These are phyloP conservation scores for Suhomyces canberraensis DNA, from an alignment of 805 yeast species.

Conservation along the genomic window DNA sequence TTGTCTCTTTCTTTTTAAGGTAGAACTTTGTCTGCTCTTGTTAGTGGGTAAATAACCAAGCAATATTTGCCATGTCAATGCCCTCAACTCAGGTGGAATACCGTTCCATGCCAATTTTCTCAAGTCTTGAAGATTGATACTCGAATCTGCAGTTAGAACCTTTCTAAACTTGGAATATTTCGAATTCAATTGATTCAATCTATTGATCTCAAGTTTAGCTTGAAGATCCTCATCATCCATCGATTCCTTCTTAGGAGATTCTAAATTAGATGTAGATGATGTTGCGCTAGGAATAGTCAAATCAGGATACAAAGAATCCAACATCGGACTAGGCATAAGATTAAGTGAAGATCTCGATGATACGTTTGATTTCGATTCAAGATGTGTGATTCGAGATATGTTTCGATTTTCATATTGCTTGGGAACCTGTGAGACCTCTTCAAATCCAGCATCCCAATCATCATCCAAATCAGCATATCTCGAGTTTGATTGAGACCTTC, in stretches of 20 bases:
- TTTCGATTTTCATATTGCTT: conserved; percentile 2
- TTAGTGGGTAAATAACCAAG: conserved; percentile 90
- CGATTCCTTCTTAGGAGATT: conserved; percentile 25
- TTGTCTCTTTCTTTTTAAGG: conserved; percentile 74
- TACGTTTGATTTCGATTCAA: not conserved
- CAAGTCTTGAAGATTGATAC: conserved; percentile 64
- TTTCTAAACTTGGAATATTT: conserved; percentile 66
- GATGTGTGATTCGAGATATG: conserved; percentile 16
- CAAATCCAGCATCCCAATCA: conserved; percentile 82
- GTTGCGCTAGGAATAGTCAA: conserved; percentile 21
- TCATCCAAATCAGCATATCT: conserved; percentile 74
- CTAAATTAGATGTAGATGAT: conserved; percentile 1
- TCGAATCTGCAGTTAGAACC: conserved; percentile 47
- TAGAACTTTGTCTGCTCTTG: conserved; percentile 65
- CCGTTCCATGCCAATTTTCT: conserved; percentile 92
- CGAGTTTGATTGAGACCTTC: conserved; percentile 10
- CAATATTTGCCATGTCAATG: conserved; percentile 84
- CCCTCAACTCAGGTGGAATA: conserved; percentile 74
- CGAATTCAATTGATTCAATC: conserved; percentile 55
- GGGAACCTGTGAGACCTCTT: conserved; percentile 28
- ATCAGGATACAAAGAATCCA: conserved; percentile 40
- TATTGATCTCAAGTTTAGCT: conserved; percentile 48
- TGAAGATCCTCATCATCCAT: conserved; percentile 40
- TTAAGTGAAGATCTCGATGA: conserved; percentile 3
- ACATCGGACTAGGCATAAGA: conserved; percentile 20